A percentile compares a stretch with the other conserved stretches of the same genome.
Conservation (phyloP, 2,329 filamentous ascomycete species). For the Scolecobasidium constrictum region DNA sequence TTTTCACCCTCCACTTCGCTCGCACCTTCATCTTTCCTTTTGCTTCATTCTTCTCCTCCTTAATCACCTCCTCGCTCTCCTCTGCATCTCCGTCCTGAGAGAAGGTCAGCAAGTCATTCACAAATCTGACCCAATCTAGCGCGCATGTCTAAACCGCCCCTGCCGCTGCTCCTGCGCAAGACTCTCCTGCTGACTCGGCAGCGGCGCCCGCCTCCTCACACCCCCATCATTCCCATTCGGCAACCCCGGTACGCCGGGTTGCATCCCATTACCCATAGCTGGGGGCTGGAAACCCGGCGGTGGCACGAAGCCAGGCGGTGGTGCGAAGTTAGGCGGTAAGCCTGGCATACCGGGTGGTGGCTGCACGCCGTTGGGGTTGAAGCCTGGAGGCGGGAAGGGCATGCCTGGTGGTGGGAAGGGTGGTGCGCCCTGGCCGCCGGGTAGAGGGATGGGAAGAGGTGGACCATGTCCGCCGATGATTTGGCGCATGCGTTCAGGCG, state of each 20-base stretch:
- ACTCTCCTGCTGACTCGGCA: conserved; percentile 74
- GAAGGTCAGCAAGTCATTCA: too few relatives aligned
- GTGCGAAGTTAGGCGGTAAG: conserved; percentile 14
- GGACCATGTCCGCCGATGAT: conserved; percentile 19
- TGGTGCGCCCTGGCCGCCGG: too few relatives aligned
- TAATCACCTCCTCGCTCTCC: too few relatives aligned
- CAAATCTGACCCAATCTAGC: too few relatives aligned
- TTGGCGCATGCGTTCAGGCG: conserved; percentile 21
- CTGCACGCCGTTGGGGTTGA: neutral
- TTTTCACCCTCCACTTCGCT: too few relatives aligned
- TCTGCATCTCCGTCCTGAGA: too few relatives aligned
- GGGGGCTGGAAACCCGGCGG: conserved; percentile 20
- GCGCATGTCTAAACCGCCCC: conserved; percentile 5
- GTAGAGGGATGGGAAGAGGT: conserved; percentile 15
- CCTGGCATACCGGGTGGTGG: neutral
- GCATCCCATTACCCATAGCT: conserved; percentile 19
- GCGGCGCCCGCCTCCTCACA: conserved; percentile 51
- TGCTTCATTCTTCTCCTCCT: too few relatives aligned
- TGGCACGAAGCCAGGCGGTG: conserved; percentile 11
- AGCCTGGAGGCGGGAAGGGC: conserved; percentile 8
- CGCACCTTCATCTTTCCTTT: too few relatives aligned
- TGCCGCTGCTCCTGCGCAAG: conserved; percentile 4
- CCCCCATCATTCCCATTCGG: conserved; percentile 18
- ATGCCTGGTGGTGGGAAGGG: conserved; percentile 9
- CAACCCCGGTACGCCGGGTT: conserved; percentile 14